phyloP scores from a whole-genome alignment of 2,329 filamentous ascomycete genomes.

The Microdochium nivale region DNA sequence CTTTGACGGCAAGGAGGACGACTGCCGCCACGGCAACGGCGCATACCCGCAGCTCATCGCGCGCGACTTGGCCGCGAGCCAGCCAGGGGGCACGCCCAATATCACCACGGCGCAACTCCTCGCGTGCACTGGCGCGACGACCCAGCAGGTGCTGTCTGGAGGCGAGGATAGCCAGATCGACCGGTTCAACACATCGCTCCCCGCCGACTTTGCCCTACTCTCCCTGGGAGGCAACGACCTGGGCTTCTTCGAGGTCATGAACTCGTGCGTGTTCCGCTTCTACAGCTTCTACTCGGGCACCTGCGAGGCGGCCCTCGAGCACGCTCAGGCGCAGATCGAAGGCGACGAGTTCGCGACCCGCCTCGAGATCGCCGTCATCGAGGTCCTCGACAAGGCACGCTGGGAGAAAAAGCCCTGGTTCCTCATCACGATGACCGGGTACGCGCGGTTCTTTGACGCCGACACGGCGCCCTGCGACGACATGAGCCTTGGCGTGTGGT shows the following conservation, averaged over 20 bases:
- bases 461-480: constrained; percentile 32
- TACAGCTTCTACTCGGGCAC: constrained; percentile 39
- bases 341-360: constrained; percentile 28
- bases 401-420: constrained; percentile 37
- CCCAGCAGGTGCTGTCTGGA: constrained; percentile 27
- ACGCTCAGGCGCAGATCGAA: constrained; percentile 22
- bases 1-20: constrained; percentile 27
- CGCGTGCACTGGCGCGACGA: constrained; percentile 36
- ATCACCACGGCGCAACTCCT: constrained; percentile 31
- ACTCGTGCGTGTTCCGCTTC: constrained; percentile 40
- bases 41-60: constrained; percentile 32
- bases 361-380: constrained; percentile 27
- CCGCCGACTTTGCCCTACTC: constrained; percentile 32
- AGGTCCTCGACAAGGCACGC: constrained; percentile 31
- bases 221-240: constrained; percentile 41
- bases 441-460: constrained; percentile 39
- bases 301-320: constrained; percentile 29
- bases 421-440: constrained; percentile 34
- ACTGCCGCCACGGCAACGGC: constrained; percentile 31
- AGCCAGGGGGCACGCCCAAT: constrained; percentile 11
- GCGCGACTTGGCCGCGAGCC: constrained; percentile 21
- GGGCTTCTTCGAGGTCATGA: constrained; percentile 40
- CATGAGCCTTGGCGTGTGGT: constrained; percentile 36
- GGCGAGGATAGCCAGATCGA: constrained; percentile 31
- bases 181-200: constrained; percentile 25